Percentiles rank a stretch among this genome's conserved stretches.
phyloP scores from a whole-genome alignment of 495 filamentous ascomycete species.

The Annulohypoxylon stygium region DNA sequence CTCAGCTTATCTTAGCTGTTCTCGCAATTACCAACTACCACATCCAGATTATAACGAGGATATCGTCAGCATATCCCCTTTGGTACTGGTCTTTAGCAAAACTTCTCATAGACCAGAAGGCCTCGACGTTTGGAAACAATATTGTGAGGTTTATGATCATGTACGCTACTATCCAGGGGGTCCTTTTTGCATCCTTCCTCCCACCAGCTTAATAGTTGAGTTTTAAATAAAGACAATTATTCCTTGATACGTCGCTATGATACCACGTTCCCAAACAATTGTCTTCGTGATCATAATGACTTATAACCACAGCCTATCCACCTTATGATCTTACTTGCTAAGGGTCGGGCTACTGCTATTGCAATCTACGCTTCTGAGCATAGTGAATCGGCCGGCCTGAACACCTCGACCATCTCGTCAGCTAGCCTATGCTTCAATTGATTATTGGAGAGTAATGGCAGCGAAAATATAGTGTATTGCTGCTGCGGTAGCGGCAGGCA shows the following conservation, averaged over 20 bases:
- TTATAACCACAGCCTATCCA: neutral
- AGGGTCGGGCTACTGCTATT: too few relatives aligned
- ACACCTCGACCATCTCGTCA: too few relatives aligned
- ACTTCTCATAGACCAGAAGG: conserved; percentile 51
- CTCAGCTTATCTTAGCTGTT: conserved; percentile 77
- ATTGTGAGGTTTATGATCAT: conserved; percentile 73
- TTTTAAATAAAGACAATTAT: neutral
- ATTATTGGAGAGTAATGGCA: too few relatives aligned
- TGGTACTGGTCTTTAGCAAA: conserved; percentile 87
- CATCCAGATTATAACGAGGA: conserved; percentile 90
- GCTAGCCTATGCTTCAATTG: too few relatives aligned
- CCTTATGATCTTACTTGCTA: neutral
- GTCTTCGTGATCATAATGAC: neutral
- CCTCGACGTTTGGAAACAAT: conserved; percentile 45
- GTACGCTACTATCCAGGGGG: conserved; percentile 85
- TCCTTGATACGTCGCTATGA: neutral
- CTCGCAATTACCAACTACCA: conserved; percentile 85
- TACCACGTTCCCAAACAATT: neutral
- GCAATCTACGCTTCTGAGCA: too few relatives aligned
- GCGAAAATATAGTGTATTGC: too few relatives aligned
- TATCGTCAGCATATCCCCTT: conserved; percentile 88
- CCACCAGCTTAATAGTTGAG: conserved; percentile 77
- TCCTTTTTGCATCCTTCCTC: conserved; percentile 90
- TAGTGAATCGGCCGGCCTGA: too few relatives aligned
- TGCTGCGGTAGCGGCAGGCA: too few relatives aligned